Evolutionary conservation across 1,139 yeast species (phyloP), one percentile per base, ranked within the genome.

Genomic region (Kurtzmaniella natalensis): DNA sequence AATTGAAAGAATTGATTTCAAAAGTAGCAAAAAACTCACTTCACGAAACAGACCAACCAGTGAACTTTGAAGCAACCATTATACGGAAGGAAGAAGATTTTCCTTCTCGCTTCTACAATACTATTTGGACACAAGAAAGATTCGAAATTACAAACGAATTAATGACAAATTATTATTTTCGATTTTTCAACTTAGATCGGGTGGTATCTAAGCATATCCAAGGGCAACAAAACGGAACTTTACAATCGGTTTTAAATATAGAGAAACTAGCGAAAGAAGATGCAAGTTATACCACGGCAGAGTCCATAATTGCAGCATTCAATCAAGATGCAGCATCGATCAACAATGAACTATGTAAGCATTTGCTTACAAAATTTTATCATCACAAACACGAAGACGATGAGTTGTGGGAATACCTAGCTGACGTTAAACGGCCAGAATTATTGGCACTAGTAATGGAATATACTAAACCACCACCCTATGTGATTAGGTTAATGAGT

Each of bases 1-100:
- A 42, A 10, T 36, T 53, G 53, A 59, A 59, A 35, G 37, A 9
- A 47, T 41, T 28, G 42, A 16, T 23, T 13, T 3, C n/a, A n/a
- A n/a, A n/a, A n/a, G n/a, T n/a, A n/a, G n/a, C n/a, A n/a, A n/a
- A n/a, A n/a, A n/a, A n/a, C n/a, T n/a, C n/a, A n/a, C n/a, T n/a
- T n/a, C n/a, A n/a, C n/a, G n/a, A n/a, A n/a, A n/a, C n/a, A n/a
- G n/a, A n/a, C n/a, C n/a, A n/a, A 22, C 25, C 25, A 7, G n/a
- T 22, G 13, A 22, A 22, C 6, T n/a, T 22, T 7, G n/a, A n/a
- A 7, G 8, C 25, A 22, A 22, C 25, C 11, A 5, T 22, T n/a
- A 13, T 11, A 11, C 4, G 16, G 7, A 10, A 7, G 7, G n/a
- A 8, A 10, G 28, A n/a, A 10, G 34, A 31, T 21, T 31, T 31